Percentiles rank a stretch among this genome's conserved stretches.
phyloP scores from a whole-genome alignment of 805 yeast genomes.

The Debaryomyces tyrocola region DNA sequence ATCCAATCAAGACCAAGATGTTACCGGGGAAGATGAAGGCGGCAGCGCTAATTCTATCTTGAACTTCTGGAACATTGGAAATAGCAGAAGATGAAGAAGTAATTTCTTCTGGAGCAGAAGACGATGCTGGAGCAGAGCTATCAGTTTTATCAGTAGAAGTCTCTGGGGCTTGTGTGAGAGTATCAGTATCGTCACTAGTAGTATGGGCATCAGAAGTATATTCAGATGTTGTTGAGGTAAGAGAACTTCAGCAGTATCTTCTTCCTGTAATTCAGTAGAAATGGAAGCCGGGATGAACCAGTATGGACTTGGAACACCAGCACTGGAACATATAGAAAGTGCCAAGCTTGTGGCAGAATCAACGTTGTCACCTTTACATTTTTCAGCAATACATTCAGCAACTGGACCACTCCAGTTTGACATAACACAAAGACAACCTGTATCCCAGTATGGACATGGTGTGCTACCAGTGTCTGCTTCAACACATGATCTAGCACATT shows the following conservation, averaged over 20 bases:
- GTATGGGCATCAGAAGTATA: conserved; percentile 14
- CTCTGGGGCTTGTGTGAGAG: conserved; percentile 1
- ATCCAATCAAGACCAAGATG: neutral
- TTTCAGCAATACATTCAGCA: conserved; percentile 38
- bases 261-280: conserved; percentile 25
- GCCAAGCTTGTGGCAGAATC: conserved; percentile 27
- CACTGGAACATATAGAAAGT: conserved; percentile 29
- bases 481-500: conserved; percentile 38
- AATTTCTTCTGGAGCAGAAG: conserved; percentile 11
- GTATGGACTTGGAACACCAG: conserved; percentile 35
- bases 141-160: conserved; percentile 2
- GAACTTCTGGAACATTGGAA: no score
- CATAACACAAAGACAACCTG: conserved; percentile 47
- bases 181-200: conserved; percentile 5
- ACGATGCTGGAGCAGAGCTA: conserved; percentile 8
- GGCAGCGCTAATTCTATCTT: no score
- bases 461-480: conserved; percentile 30
- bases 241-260: conserved; percentile 8
- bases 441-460: conserved; percentile 48
- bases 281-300: conserved; percentile 27
- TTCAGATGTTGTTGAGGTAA: conserved; percentile 10
- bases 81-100: conserved; percentile 3
- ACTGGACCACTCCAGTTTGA: conserved; percentile 31
- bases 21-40: neutral
- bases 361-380: conserved; percentile 35